Conservation (phyloP, 495 filamentous ascomycete genomes). For the Apodospora peruviana region DNA sequence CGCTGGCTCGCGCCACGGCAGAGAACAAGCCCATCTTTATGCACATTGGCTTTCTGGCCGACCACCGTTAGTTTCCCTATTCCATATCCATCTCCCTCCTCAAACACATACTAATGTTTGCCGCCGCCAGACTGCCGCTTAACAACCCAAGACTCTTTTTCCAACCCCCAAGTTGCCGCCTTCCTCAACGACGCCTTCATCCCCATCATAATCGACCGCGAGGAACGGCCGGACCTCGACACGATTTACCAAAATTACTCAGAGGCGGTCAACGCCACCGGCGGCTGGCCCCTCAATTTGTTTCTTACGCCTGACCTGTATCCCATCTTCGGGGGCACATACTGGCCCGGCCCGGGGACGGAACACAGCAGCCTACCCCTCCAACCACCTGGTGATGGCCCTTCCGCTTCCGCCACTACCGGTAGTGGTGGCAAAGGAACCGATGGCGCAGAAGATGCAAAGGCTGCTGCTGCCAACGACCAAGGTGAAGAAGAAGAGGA, state of each 20-base stretch:
- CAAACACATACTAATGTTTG: conserved; percentile 6
- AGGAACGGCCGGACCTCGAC: conserved; percentile 93
- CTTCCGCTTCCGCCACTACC: conserved; percentile 4
- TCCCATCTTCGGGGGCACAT: conserved; percentile 93
- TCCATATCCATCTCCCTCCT: not conserved
- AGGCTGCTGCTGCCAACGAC: not conserved
- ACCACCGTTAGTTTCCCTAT: conserved; percentile 67
- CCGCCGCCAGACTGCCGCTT: conserved; percentile 69
- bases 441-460: not conserved
- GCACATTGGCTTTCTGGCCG: conserved; percentile 92
- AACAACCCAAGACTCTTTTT: conserved; percentile 92
- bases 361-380: conserved; percentile 36
- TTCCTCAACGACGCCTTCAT: conserved; percentile 86
- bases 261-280: conserved; percentile 85
- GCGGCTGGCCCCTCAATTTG: conserved; percentile 95
- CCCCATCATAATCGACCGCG: conserved; percentile 88
- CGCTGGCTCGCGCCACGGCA: conserved; percentile 68
- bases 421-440: conserved; percentile 3
- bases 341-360: conserved; percentile 82
- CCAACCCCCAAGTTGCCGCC: conserved; percentile 69
- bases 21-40: conserved; percentile 86
- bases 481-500: conserved; percentile 31
- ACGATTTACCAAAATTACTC: conserved; percentile 98
- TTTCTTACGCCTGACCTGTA: conserved; percentile 91
- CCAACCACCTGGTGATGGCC: conserved; percentile 8